Conservation (phyloP, 78 protist species). For the Dictyostelium citrinum region DNA sequence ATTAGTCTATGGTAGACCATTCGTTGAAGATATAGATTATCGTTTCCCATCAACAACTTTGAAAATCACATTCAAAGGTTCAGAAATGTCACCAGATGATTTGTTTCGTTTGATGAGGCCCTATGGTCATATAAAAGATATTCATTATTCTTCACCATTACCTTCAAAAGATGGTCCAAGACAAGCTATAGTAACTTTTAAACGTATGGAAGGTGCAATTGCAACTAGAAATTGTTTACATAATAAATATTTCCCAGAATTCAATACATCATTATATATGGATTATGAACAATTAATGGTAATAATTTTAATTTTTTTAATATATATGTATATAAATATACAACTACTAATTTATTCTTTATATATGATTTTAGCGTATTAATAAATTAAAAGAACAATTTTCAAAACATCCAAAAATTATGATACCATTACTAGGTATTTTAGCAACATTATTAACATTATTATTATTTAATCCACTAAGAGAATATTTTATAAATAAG, state of each 20-base stretch:
- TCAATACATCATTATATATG: conserved; percentile 39
- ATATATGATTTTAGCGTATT: conserved; percentile 10
- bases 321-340: background rate
- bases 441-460: conserved; percentile 64
- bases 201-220: conserved; percentile 75
- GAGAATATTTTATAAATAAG: conserved; percentile 26
- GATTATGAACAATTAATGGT: conserved; percentile 50
- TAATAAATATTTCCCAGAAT: conserved; percentile 50
- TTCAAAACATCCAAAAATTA: conserved; percentile 75
- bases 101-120: conserved; percentile 52
- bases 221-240: conserved; percentile 70
- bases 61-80: conserved; percentile 36
- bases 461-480: conserved; percentile 55
- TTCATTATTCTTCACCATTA: background rate
- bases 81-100: conserved; percentile 53
- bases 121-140: conserved; percentile 43
- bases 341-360: background rate
- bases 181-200: conserved; percentile 3
- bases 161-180: conserved; percentile 42
- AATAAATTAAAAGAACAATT: conserved; percentile 66
- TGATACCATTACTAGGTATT: conserved; percentile 72
- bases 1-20: conserved; percentile 37
- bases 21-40: conserved; percentile 59
- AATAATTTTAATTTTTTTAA: too few relatives aligned
- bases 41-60: conserved; percentile 6